Percentiles rank a stretch among this genome's conserved stretches.
These are phyloP conservation scores for Malus asiatica DNA, from an alignment of 306 rosid species.

Conservation along the genomic window DNA sequence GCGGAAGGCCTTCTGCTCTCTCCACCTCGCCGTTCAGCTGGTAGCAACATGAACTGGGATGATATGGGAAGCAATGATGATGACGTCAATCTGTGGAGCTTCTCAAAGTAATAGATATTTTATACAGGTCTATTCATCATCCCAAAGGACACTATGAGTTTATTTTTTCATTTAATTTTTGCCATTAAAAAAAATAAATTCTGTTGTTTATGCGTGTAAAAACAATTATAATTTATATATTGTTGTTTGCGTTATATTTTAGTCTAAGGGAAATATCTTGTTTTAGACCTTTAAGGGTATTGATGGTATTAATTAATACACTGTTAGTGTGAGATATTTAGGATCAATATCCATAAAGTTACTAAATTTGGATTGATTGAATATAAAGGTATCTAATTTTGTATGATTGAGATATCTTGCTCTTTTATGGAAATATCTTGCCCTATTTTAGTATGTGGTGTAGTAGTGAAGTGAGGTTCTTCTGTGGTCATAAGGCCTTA, in stretches of 20 bases:
- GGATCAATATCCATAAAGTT: background rate
- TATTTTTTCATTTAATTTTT: no score
- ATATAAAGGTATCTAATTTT: background rate
- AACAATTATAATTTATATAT: no score
- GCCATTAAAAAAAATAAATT: background rate
- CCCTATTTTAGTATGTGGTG: background rate
- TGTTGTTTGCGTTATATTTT: no score
- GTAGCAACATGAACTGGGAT: background rate
- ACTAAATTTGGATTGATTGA: background rate
- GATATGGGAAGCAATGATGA: slow-evolving; percentile 16
- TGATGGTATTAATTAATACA: background rate
- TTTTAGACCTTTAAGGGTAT: no score
- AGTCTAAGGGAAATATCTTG: background rate
- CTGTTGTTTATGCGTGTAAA: no score
- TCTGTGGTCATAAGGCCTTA: background rate
- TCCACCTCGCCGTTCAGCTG: slow-evolving; percentile 17
- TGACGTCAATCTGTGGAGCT: slow-evolving; percentile 6
- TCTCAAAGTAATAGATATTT: background rate
- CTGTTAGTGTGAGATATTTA: background rate
- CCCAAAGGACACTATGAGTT: background rate
- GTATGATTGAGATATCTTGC: background rate
- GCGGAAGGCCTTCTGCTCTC: slow-evolving; percentile 52
- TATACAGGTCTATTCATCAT: background rate
- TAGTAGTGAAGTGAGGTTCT: background rate
- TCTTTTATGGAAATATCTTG: background rate